phyloP scores from a whole-genome alignment of 805 yeast genomes.

The Suhomyces sp. region DNA sequence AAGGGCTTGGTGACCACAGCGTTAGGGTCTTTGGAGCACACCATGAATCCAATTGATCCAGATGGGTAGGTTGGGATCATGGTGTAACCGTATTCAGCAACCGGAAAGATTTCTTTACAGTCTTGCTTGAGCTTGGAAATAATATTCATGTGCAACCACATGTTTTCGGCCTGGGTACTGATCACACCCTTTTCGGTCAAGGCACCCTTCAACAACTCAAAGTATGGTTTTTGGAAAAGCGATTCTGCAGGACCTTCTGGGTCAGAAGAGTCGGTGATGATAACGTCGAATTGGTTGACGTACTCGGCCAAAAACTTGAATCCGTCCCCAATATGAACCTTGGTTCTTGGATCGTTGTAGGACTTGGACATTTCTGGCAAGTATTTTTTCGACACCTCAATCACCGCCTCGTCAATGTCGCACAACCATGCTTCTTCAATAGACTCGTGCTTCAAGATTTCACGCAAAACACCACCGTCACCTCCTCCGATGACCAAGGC shows the following conservation, averaged over 20 bases:
- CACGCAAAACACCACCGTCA: constrained; percentile 97
- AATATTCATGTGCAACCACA: constrained; percentile 87
- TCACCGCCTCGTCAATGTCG: constrained; percentile 94
- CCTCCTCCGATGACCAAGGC: constrained; percentile 98
- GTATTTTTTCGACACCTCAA: constrained; percentile 79
- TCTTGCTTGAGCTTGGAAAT: constrained; percentile 79
- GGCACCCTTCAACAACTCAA: constrained; percentile 79
- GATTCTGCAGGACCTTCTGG: constrained; percentile 98
- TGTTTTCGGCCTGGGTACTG: constrained; percentile 93
- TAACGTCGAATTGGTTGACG: constrained; percentile 87
- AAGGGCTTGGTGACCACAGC: constrained; percentile 67
- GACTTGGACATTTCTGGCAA: constrained; percentile 86
- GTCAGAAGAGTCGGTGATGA: constrained; percentile 95
- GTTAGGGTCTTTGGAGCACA: constrained; percentile 72
- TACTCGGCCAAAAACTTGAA: constrained; percentile 85
- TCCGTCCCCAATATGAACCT: constrained; percentile 94
- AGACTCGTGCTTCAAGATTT: constrained; percentile 80
- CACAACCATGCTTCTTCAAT: constrained; percentile 89
- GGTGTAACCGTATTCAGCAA: constrained; percentile 85
- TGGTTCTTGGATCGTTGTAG: constrained; percentile 83
- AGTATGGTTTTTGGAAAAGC: constrained; percentile 89
- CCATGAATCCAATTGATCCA: constrained; percentile 98
- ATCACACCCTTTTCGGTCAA: constrained; percentile 87
- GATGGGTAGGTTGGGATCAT: constrained; percentile 96
- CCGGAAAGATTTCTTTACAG: constrained; percentile 83